A percentile compares a stretch with the other conserved stretches of the same genome.
Evolutionary conservation across 495 filamentous ascomycete genomes (phyloP).

Genomic region (Penicillium desertorum): DNA sequence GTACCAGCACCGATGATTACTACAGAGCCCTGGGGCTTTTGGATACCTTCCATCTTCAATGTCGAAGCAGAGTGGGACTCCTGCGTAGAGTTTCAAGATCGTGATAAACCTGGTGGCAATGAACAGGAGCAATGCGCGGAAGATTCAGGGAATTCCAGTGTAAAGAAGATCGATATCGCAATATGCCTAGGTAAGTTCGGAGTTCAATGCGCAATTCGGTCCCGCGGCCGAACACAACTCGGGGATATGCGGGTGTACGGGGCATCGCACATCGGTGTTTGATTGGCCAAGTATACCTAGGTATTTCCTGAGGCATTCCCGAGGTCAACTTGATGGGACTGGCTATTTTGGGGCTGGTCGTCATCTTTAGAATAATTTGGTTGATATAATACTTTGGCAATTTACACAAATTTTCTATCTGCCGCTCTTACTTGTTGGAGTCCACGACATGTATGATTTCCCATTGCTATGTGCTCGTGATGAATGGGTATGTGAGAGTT

Average conservation of each 20-base stretch:
- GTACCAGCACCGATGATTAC: conserved; percentile 40
- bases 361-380: too few species aligned
- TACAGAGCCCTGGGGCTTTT: conserved; percentile 15
- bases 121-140: not conserved
- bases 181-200: not conserved
- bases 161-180: not conserved
- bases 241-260: not conserved
- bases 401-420: not conserved
- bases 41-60: conserved; percentile 3
- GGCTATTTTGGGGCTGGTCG: too few species aligned
- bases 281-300: too few species aligned
- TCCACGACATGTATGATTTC: not conserved
- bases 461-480: too few species aligned
- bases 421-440: too few species aligned
- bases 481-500: too few species aligned
- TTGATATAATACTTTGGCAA: too few species aligned
- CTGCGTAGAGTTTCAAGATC: not conserved
- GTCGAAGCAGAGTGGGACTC: not conserved
- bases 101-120: not conserved
- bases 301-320: too few species aligned
- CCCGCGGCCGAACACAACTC: not conserved
- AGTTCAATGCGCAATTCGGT: not conserved
- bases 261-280: not conserved
- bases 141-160: not conserved
- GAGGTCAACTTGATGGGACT: too few species aligned